Evolutionary conservation across 2,329 filamentous ascomycete genomes (phyloP), one percentile per base, ranked within the genome.

Genomic region (Zasmidium cellare): DNA sequence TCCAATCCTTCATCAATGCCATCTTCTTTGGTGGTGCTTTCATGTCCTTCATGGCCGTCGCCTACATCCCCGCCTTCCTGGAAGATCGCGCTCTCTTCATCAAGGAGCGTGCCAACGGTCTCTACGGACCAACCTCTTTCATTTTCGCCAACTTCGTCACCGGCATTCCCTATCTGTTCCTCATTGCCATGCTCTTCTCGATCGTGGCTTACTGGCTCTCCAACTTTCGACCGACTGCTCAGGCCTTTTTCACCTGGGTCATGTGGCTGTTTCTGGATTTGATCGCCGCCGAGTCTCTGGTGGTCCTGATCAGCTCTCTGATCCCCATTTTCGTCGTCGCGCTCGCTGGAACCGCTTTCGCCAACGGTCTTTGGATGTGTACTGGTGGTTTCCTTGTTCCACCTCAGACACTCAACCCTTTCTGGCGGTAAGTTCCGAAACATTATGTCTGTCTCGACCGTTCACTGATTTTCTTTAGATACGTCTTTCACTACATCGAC

Each of bases 251-350:
- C 74, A 87, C 79, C 20, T 94, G 86, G 84, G 81, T 92, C 1
- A 82, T 93, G 76, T 96, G 90, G 89, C 80, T 94, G 1, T 94
- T 93, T 77, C 82, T 94, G 18, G 90, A 96, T 69, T 83, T 96
- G 0, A 75, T 94, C 1, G 90, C 91, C 0, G 91, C 90, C n/a
- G 91, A 94, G 74, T 88, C 87, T 1, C 82, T 94, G 0, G 90
- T 94, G 18, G 89, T 96, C 1, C 78, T 96, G 9, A 77, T 93
- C 11, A 84, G 86, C 0, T 84, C 82, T 1, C 71, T 93, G 1
- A 86, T 91, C 63, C 89, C 89, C 0, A 87, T 86, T 59, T 96
- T 94, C 63, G 90, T 94, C 45, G 82, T 92, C 46, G 80, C 89
- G 0, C 83, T 96, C 0, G 90, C 91, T 0, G 78, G 91, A 1